phyloP scores from a whole-genome alignment of 129 eudicot species.

The Scalesia atractyloides region DNA sequence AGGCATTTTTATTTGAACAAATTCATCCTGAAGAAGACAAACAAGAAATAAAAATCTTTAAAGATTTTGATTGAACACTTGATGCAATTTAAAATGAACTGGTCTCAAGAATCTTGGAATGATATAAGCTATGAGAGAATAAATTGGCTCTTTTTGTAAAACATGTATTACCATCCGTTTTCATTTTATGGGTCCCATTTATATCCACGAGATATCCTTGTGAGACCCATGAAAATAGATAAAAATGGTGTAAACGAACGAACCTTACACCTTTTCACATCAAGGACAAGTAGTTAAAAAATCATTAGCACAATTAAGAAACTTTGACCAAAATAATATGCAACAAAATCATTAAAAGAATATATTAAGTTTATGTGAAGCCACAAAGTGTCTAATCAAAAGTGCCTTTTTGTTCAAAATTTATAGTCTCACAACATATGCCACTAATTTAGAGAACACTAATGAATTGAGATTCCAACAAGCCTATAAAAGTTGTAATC shows the following conservation, averaged over 20 bases:
- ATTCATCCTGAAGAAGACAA: slow-evolving; percentile 40
- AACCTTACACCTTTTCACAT: slow-evolving; percentile 24
- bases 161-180: not conserved
- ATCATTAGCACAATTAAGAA: slow-evolving; percentile 5
- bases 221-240: slow-evolving; percentile 13
- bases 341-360: slow-evolving; percentile 33
- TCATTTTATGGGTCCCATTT: slow-evolving; percentile 13
- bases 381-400: slow-evolving; percentile 10
- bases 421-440: slow-evolving; percentile 23
- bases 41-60: slow-evolving; percentile 5
- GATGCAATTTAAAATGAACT: not conserved
- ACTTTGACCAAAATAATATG: slow-evolving; percentile 18
- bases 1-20: slow-evolving; percentile 65
- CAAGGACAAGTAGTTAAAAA: slow-evolving; percentile 16
- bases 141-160: not conserved
- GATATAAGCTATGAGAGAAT: not conserved
- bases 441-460: slow-evolving; percentile 18
- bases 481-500: slow-evolving; percentile 27
- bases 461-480: slow-evolving; percentile 14
- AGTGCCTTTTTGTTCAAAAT: slow-evolving; percentile 2
- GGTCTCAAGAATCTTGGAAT: not conserved
- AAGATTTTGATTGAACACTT: not conserved
- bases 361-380: slow-evolving; percentile 28
- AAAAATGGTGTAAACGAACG: slow-evolving; percentile 4
- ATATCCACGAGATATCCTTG: no score